Conservation (phyloP, 2,329 filamentous ascomycete genomes). For the Beauveria sp. region DNA sequence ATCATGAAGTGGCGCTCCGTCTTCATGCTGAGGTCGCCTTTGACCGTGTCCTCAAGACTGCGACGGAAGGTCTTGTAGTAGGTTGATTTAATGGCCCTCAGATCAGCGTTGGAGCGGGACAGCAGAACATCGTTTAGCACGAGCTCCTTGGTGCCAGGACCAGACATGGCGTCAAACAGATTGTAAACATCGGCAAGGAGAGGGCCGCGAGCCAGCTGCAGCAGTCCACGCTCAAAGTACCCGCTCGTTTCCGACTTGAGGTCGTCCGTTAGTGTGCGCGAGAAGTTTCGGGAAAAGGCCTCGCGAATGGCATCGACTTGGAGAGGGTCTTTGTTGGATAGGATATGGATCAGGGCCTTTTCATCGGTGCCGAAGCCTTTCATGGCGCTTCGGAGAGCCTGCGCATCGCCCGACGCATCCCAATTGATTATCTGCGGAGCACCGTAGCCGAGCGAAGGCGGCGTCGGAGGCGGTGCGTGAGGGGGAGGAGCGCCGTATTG, state of each 20-base stretch:
- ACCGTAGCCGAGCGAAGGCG: constrained; percentile 67
- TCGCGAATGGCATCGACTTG: constrained; percentile 63
- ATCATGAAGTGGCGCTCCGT: constrained; percentile 81
- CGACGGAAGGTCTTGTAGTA: constrained; percentile 63
- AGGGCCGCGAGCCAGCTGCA: constrained; percentile 71
- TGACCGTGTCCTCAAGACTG: constrained; percentile 64
- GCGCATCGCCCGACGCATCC: constrained; percentile 62
- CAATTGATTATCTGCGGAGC: constrained; percentile 60
- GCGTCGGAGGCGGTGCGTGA: constrained; percentile 42
- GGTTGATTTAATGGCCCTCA: constrained; percentile 74
- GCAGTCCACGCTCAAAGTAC: constrained; percentile 66
- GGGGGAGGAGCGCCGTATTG: constrained; percentile 37
- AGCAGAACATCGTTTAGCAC: constrained; percentile 83
- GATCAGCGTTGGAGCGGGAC: constrained; percentile 75
- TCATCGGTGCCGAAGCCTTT: constrained; percentile 92
- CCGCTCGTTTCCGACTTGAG: constrained; percentile 70
- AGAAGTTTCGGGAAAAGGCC: constrained; percentile 57
- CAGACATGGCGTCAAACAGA: constrained; percentile 64
- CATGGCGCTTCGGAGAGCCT: constrained; percentile 73
- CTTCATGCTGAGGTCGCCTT: constrained; percentile 74
- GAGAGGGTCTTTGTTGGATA: constrained; percentile 68
- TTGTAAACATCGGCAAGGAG: constrained; percentile 67
- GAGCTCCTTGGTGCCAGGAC: constrained; percentile 77
- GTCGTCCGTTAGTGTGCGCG: constrained; percentile 65
- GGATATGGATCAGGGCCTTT: constrained; percentile 59